A percentile compares a stretch with the other conserved stretches of the same genome.
phyloP scores from a whole-genome alignment of 306 rosid genomes.

The Cotoneaster glaucophyllus region DNA sequence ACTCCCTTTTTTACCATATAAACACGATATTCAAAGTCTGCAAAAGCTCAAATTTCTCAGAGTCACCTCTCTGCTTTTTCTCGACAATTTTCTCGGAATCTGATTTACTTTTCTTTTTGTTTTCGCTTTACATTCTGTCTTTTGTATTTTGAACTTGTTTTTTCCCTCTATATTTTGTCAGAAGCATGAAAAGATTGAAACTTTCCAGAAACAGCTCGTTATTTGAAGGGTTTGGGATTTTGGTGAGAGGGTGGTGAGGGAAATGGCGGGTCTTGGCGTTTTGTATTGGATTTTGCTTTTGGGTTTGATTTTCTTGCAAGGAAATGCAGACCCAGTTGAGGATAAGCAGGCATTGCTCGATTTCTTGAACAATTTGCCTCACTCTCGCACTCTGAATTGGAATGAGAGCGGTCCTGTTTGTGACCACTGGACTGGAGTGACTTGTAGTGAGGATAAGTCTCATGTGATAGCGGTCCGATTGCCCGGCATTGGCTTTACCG shows the following conservation, averaged over 20 bases:
- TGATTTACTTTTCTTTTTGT: constrained; percentile 20
- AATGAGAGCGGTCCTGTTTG: constrained; percentile 44
- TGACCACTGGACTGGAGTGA: constrained; percentile 66
- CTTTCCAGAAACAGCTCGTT: constrained; percentile 44
- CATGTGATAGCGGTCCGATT: constrained; percentile 51
- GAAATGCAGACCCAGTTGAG: constrained; percentile 56
- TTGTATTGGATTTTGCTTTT: constrained; percentile 29
- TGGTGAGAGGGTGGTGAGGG: background rate
- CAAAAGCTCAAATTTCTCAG: constrained; percentile 44
- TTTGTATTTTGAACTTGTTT: constrained; percentile 10
- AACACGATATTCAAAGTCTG: constrained; percentile 37
- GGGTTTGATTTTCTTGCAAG: constrained; percentile 32
- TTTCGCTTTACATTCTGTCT: constrained; percentile 18
- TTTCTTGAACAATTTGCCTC: constrained; percentile 47
- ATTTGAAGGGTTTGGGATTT: constrained; percentile 14
- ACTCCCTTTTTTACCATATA: constrained; percentile 29
- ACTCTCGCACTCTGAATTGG: constrained; percentile 69
- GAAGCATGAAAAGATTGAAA: constrained; percentile 12
- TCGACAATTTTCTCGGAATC: constrained; percentile 67
- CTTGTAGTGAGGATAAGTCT: constrained; percentile 47
- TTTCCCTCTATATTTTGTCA: background rate
- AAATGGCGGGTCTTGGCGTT: constrained; percentile 37
- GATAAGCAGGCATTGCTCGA: constrained; percentile 74
- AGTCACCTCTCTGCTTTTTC: constrained; percentile 49
- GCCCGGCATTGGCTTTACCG: constrained; percentile 73